Base-by-base conservation (phyloP, 1,284 basidiomycete genomes). In the Pyrrhoderma noxium region DNA sequence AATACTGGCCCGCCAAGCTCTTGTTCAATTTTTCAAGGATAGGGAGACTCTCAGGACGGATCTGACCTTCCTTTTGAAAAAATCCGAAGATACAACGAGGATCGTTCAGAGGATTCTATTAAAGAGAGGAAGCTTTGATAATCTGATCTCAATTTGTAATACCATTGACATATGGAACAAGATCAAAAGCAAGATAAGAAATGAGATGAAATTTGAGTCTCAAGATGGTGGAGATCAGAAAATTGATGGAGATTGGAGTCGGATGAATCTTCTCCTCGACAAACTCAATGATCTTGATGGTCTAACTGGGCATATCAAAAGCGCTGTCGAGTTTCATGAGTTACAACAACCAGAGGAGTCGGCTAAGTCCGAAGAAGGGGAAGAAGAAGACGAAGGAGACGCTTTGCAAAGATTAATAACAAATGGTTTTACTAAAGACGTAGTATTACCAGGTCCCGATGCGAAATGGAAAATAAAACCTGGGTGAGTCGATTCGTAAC, bases 91-190 rank as follows among this genome's bases (percentile, higher is more conserved):
- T 64, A 76, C 81, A 1, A 77, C 79, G 45, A 82, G 93, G 13
- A 77, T 91, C 49, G 74, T 90, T 9, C 93, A 96, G 62, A 81
- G 79, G 51, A 86, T 95, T 61, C 67, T 85, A 8, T 72, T 87
- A 2, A 75, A 83, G 3, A 75, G 82, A 54, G 89, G 89, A 14
- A 79, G 81, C 54, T 68, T 77, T 9, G 70, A 67, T 49, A 91
- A 93, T 61, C 69, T 93, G 14, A 64, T 79, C 13, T 69, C 79
- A 1, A 74, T 93, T 41, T 76, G 76, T 54, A 70, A 70, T 25
- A 81, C 83, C 2, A 79, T 89, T 49, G 67, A 66, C 8, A 66
- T 70, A 14, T 89, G 86, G 85, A 56, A 65, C 13, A 61, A 62
- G 9, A 73, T 89, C 48, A 66, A 67, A 56, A 62, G 65, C 35